A percentile compares a stretch with the other conserved stretches of the same genome.
phyloP scores from a whole-genome alignment of 257 asterid species.

The Nicotiana undulata region DNA sequence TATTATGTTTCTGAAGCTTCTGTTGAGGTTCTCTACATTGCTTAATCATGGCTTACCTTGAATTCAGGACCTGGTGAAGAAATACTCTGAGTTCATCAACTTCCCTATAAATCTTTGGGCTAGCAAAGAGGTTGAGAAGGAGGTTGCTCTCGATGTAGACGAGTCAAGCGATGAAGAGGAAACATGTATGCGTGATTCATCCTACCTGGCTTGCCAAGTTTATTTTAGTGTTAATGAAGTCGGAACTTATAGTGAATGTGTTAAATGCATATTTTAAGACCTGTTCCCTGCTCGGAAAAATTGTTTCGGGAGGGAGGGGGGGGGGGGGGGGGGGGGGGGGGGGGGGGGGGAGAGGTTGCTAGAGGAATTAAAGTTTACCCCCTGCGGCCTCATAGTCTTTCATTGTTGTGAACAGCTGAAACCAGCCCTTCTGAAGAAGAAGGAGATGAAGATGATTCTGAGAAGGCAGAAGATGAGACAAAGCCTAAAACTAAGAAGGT shows the following conservation, averaged over 20 bases:
- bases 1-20: neutral
- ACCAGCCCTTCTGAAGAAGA: conserved; percentile 48
- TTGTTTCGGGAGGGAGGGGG: no score
- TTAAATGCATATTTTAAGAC: neutral
- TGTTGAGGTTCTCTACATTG: neutral
- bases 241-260: neutral
- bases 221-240: conserved; percentile 2
- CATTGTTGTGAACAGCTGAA: conserved; percentile 49
- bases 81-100: conserved; percentile 84
- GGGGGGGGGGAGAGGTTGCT: no score
- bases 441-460: conserved; percentile 62
- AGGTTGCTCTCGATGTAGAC: conserved; percentile 82
- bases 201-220: neutral
- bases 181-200: conserved; percentile 33
- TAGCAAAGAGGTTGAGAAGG: conserved; percentile 79
- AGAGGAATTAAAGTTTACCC: no score
- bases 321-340: no score
- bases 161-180: conserved; percentile 70
- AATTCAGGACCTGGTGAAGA: conserved; percentile 75
- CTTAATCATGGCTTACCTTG: neutral
- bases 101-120: conserved; percentile 91
- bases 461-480: conserved; percentile 61
- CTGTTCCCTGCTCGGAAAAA: neutral
- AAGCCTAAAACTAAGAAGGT: conserved; percentile 77
- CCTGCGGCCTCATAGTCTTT: neutral